Percentiles rank a stretch among this genome's conserved stretches.
Evolutionary conservation across 2,329 filamentous ascomycete genomes (phyloP).

Genomic region (Grosmannia clavigera): DNA sequence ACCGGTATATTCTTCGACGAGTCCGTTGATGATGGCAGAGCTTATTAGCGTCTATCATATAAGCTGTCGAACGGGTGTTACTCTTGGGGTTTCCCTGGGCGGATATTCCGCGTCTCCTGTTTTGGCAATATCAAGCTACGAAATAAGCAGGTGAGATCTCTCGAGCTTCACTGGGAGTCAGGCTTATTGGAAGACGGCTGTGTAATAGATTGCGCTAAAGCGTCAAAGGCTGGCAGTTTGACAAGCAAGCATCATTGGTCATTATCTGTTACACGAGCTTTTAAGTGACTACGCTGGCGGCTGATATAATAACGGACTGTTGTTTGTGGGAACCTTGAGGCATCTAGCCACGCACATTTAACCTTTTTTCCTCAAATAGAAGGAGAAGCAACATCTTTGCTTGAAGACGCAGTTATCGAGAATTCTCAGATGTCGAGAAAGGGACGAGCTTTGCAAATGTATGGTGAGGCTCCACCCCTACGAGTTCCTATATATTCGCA

Average conservation of each 20-base stretch:
- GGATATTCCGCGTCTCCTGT: slow-evolving; percentile 7
- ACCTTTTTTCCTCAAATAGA: no score
- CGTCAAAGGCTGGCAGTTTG: background rate
- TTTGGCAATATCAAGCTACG: slow-evolving; percentile 13
- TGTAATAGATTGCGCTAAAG: background rate
- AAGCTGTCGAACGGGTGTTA: background rate
- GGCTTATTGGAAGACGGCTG: background rate
- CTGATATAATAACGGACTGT: background rate
- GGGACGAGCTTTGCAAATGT: no score
- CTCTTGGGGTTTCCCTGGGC: background rate
- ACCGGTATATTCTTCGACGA: background rate
- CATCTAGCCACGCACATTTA: no score
- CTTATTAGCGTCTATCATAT: no score
- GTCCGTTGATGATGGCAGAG: background rate
- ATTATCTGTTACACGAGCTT: background rate
- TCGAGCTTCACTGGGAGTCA: background rate
- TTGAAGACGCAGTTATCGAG: no score
- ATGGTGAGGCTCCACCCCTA: no score
- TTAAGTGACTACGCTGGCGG: no score
- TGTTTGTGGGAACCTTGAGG: no score
- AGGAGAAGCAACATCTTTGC: no score
- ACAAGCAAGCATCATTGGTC: background rate
- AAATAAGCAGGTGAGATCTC: background rate
- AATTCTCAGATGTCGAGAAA: background rate
- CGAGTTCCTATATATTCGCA: no score